A percentile compares a stretch with the other conserved stretches of the same genome.
phyloP scores from a whole-genome alignment of 139 green algal genomes.

The Picochlorum sp. region DNA sequence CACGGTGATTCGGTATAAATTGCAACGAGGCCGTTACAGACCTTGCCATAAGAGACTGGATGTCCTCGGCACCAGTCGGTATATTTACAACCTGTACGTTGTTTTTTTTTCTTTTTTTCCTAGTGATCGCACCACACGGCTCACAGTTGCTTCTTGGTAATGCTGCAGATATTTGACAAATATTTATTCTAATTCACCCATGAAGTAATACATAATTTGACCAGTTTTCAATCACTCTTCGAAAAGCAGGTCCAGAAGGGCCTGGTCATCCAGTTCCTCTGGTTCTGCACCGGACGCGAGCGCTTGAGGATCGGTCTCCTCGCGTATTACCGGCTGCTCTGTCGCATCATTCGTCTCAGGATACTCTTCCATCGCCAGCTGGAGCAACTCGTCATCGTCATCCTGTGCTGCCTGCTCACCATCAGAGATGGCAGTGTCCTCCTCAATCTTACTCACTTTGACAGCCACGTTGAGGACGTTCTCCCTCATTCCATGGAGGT shows the following conservation, averaged over 20 bases:
- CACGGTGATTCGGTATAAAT: conserved; percentile 33
- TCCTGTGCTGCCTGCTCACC: conserved; percentile 9
- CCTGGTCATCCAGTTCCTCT: not conserved
- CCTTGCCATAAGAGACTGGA: conserved; percentile 35
- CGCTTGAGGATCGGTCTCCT: not conserved
- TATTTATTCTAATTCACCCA: not conserved
- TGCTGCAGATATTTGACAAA: not conserved
- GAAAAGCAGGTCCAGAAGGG: not conserved
- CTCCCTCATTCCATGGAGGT: conserved; percentile 17
- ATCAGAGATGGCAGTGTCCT: not conserved
- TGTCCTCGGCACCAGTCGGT: conserved; percentile 27
- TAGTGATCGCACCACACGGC: not conserved
- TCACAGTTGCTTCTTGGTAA: not conserved
- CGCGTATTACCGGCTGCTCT: not conserved
- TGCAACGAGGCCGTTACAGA: conserved; percentile 36
- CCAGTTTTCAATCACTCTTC: not conserved
- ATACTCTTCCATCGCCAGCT: conserved; percentile 11
- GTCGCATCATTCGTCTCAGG: not conserved
- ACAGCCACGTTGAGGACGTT: conserved; percentile 23
- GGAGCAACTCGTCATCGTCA: conserved; percentile 25
- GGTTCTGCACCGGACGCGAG: no score
- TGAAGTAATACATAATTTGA: not conserved
- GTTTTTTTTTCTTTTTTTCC: not conserved
- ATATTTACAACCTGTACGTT: conserved; percentile 12
- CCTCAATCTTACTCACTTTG: not conserved